Base-by-base conservation (phyloP, 2,329 filamentous ascomycete genomes). In the Fusarium brevicatenulatum region DNA sequence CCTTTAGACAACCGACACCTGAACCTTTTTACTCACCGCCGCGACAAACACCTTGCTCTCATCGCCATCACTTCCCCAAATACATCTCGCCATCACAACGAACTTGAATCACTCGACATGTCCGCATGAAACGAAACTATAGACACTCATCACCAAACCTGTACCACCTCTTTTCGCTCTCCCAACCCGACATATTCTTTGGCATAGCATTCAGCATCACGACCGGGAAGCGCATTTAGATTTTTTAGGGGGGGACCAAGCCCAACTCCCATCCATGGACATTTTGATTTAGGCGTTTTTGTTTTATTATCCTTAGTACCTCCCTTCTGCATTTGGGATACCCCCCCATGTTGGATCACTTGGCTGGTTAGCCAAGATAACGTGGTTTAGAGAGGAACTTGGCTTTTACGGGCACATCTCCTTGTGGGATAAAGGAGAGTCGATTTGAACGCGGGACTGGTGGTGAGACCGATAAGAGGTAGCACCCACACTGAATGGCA, bases 401-500 rank as follows among this genome's bases (percentile, higher is more conserved):
- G 13, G 32, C 32, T 34, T 34, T 34, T 13, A 34, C 32, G 32
- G 32, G 21, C 49, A 25, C 15, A 57, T 52, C 25, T 61, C 55
- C 53, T 55, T 52, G 49, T 69, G 62, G 55, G 34, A 42, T 18
- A 49, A 47, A 40, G 50, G 44, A 59, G 57, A 62, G 54, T 53
- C n/a, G 52, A 30, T 62, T 57, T 44, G 60, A 49, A 54, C n/a
- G 56, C 21, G 65, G 63, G 52, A 67, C 43, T 34, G 50, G 67
- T 50, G 56, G 63, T 54, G 61, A 64, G 21, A 60, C 63, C 59
- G 59, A 66, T 25, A 66, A 63, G 53, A 69, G 73, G 70, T 76
- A 77, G 76, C 73, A 72, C 76, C 65, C 62, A 79, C 73, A 80
- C 79, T 81, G 79, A 81, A 81, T 80, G 79, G 79, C 79, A 81